Conservation (phyloP, 2,329 filamentous ascomycete species). For the Pseudogymnoascus sp. region DNA sequence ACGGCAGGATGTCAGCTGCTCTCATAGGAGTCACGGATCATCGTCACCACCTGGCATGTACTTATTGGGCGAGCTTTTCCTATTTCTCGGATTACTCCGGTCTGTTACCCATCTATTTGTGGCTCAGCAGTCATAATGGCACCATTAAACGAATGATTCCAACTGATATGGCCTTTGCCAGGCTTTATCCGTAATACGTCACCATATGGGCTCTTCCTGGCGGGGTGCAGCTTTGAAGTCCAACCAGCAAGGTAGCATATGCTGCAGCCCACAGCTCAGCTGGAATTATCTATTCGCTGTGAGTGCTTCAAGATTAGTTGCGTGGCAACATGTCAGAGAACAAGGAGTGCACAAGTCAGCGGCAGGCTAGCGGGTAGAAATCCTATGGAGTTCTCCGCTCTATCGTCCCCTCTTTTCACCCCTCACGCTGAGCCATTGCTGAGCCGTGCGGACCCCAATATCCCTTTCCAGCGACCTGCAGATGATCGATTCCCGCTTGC, state of each 20-base stretch:
- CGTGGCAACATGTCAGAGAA: not conserved
- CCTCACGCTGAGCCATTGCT: not conserved
- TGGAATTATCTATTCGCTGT: not conserved
- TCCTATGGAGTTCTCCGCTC: not conserved
- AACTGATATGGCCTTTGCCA: not conserved
- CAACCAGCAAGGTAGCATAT: not conserved
- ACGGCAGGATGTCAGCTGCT: not conserved
- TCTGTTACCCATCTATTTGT: not conserved
- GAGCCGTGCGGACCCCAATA: not conserved
- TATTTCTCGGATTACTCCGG: not conserved
- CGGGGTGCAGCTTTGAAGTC: not conserved
- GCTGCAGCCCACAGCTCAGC: not conserved
- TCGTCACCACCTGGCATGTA: not conserved
- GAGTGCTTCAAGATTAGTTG: not conserved
- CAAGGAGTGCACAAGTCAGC: not conserved
- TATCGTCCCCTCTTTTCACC: not conserved
- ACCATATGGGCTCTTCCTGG: conserved; percentile 1
- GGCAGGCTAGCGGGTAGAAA: not conserved
- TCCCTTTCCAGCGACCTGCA: conserved; percentile 1
- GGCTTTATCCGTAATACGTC: not conserved
- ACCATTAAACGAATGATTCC: not conserved
- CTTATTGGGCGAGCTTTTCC: not conserved
- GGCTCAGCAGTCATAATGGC: not conserved
- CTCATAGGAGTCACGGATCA: not conserved
- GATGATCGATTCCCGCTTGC: conserved; percentile 4